Evolutionary conservation across 129 eudicot genomes (phyloP).

Genomic region (Helichrysum umbraculigerum): DNA sequence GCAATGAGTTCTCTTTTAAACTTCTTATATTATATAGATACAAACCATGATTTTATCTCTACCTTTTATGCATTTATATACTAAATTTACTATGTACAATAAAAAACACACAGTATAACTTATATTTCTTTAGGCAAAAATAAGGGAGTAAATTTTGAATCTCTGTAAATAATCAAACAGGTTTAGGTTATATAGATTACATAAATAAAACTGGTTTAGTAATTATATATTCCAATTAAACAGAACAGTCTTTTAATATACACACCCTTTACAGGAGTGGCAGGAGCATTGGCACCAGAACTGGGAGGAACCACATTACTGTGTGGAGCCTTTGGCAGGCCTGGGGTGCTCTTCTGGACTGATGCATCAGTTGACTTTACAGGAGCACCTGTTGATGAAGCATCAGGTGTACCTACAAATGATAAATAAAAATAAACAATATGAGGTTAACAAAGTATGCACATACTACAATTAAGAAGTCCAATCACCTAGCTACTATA

Average conservation of each 20-base stretch:
- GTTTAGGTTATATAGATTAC: neutral
- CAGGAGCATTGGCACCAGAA: slow-evolving; percentile 44
- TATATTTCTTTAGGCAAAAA: too few relatives aligned
- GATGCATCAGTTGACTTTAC: slow-evolving; percentile 43
- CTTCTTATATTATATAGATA: neutral
- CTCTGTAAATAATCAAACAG: neutral
- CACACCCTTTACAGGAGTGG: slow-evolving; percentile 73
- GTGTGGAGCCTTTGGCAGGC: slow-evolving; percentile 66
- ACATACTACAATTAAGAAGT: neutral
- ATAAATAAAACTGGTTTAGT: neutral
- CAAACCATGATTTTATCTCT: neutral
- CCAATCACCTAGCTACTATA: slow-evolving; percentile 2
- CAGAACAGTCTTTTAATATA: neutral
- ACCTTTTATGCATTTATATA: too few relatives aligned
- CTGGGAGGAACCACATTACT: slow-evolving; percentile 36
- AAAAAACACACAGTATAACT: neutral
- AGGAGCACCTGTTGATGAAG: slow-evolving; percentile 37
- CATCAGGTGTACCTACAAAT: slow-evolving; percentile 48
- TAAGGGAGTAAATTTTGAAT: neutral
- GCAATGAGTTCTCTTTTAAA: neutral
- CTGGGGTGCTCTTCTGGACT: slow-evolving; percentile 48
- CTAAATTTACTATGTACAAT: neutral
- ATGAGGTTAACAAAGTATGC: neutral
- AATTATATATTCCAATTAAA: neutral
- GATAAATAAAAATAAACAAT: slow-evolving; percentile 1